A percentile compares a stretch with the other conserved stretches of the same genome.
These are phyloP conservation scores for Phylloporus sp. DNA, from an alignment of 768 basidiomycete species.

Conservation along the genomic window DNA sequence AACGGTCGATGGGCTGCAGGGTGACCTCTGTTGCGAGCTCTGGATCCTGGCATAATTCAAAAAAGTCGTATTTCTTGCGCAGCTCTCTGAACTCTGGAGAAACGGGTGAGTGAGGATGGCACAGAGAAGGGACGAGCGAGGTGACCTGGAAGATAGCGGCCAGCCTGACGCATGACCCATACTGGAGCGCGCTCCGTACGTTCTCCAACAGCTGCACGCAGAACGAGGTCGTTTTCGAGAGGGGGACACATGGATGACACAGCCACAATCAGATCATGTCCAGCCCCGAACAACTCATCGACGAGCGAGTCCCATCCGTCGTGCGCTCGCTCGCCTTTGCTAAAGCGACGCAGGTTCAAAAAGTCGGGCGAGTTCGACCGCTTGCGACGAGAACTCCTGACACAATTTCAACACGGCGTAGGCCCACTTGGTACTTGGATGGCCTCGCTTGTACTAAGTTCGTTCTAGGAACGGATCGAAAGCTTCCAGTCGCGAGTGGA, in stretches of 20 bases:
- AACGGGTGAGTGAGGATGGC: background rate
- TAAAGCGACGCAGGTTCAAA: conserved; percentile 54
- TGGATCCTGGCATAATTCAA: conserved; percentile 93
- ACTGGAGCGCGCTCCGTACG: conserved; percentile 89
- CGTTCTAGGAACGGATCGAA: conserved; percentile 43
- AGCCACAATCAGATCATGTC: conserved; percentile 38
- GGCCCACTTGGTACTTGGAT: conserved; percentile 15
- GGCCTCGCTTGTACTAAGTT: background rate
- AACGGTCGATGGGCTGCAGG: conserved; percentile 89
- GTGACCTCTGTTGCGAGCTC: conserved; percentile 84
- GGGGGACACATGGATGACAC: conserved; percentile 52
- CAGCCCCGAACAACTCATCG: conserved; percentile 57
- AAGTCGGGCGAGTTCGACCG: conserved; percentile 77
- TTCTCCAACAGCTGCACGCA: conserved; percentile 89
- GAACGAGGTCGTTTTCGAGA: conserved; percentile 79
- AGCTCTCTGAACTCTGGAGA: conserved; percentile 80
- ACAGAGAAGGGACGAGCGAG: conserved; percentile 4
- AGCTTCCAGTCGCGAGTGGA: conserved; percentile 55
- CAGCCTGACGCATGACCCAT: conserved; percentile 98
- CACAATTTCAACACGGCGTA: conserved; percentile 59
- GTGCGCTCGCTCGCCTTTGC: background rate
- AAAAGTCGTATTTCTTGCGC: conserved; percentile 85
- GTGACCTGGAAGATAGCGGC: conserved; percentile 88
- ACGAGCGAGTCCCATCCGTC: conserved; percentile 46
- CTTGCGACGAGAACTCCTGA: conserved; percentile 57